phyloP scores from a whole-genome alignment of 768 basidiomycete species.

The Collybia sordida region DNA sequence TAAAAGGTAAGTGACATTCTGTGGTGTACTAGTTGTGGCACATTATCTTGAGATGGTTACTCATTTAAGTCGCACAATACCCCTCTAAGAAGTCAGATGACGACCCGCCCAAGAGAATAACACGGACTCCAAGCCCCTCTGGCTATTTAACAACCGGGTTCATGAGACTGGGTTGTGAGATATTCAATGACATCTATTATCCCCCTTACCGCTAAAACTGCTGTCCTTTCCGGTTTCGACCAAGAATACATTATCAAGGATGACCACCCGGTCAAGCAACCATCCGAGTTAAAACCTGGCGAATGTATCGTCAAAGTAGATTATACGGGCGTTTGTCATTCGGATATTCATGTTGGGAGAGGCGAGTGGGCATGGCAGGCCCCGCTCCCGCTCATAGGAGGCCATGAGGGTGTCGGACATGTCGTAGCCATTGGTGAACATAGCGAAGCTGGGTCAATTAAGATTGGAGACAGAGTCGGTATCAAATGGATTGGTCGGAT shows the following conservation, averaged over 20 bases:
- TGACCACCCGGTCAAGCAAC: constrained; percentile 57
- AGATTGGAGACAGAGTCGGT: constrained; percentile 76
- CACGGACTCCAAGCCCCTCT: no score
- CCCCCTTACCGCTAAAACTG: constrained; percentile 36
- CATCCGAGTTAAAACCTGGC: constrained; percentile 54
- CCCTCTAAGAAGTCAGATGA: no score
- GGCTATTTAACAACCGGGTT: no score
- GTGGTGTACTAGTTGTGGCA: no score
- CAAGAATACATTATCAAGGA: constrained; percentile 29
- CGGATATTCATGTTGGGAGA: constrained; percentile 67
- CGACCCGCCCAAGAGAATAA: no score
- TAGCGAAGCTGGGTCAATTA: constrained; percentile 45
- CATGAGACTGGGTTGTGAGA: no score
- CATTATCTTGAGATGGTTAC: no score
- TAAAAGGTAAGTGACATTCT: no score
- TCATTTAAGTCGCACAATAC: no score
- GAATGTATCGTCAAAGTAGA: constrained; percentile 73
- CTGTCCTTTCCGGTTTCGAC: constrained; percentile 28
- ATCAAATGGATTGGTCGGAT: constrained; percentile 64
- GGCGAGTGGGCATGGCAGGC: constrained; percentile 65
- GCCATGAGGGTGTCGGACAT: constrained; percentile 79
- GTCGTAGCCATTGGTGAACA: constrained; percentile 76
- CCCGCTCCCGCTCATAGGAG: constrained; percentile 61
- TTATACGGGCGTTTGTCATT: constrained; percentile 67
- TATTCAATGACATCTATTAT: constrained; percentile 15